Evolutionary conservation across 1,284 basidiomycete genomes (phyloP).

Genomic region (Polyporus tsugae): DNA sequence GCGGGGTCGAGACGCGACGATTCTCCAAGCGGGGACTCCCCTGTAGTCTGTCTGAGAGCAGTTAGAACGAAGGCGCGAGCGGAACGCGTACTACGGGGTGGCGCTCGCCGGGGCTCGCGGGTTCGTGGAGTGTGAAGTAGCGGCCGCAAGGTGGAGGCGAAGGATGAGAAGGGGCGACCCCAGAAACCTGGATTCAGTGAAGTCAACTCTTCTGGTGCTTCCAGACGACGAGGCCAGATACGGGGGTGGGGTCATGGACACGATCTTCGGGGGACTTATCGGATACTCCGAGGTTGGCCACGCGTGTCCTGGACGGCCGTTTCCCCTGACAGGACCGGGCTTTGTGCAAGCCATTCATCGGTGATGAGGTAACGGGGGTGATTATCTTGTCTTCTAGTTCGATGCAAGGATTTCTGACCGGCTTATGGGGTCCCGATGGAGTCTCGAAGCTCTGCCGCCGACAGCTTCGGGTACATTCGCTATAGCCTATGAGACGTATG

Average conservation of each 20-base stretch:
- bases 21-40: slow-evolving; percentile 8
- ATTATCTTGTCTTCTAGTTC: background rate
- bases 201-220: background rate
- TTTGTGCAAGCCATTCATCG: background rate
- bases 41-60: background rate
- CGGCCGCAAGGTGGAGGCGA: background rate
- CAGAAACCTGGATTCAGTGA: slow-evolving; percentile 1
- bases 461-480: background rate
- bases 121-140: background rate
- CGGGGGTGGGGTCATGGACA: background rate
- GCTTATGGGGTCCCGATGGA: background rate
- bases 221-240: slow-evolving; percentile 6
- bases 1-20: slow-evolving; percentile 8
- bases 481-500: background rate
- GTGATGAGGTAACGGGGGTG: background rate
- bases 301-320: background rate
- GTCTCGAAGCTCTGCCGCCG: background rate
- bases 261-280: slow-evolving; percentile 11
- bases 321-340: background rate
- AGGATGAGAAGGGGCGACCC: background rate
- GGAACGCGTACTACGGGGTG: background rate
- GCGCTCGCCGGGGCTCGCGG: background rate
- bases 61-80: background rate
- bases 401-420: background rate
- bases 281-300: slow-evolving; percentile 21